phyloP scores from a whole-genome alignment of 2,329 filamentous ascomycete genomes.

The Sarocladiaceae sp. region DNA sequence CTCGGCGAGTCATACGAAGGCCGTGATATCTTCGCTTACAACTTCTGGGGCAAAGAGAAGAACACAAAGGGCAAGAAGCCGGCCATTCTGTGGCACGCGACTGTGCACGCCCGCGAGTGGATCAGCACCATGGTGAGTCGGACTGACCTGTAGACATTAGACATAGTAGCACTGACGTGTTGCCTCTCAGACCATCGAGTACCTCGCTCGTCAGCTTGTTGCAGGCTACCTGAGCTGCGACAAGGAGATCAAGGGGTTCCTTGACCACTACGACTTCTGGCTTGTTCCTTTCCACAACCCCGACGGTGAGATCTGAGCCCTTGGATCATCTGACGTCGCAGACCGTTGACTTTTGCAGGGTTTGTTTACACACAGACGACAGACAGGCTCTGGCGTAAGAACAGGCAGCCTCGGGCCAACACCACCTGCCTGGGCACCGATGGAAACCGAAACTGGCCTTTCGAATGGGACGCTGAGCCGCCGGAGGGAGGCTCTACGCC shows the following conservation, averaged over 20 bases:
- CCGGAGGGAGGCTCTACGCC: constrained; percentile 30
- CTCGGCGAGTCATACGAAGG: constrained; percentile 38
- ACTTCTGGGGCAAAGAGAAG: constrained; percentile 39
- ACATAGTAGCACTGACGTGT: neutral
- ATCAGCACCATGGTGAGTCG: constrained; percentile 52
- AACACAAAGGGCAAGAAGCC: constrained; percentile 34
- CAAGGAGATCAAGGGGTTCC: constrained; percentile 31
- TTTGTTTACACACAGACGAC: constrained; percentile 45
- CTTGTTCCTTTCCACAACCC: constrained; percentile 49
- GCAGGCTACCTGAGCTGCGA: constrained; percentile 32
- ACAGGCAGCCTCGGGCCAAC: constrained; percentile 33
- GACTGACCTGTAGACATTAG: neutral
- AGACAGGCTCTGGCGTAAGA: constrained; percentile 48
- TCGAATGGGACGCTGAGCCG: constrained; percentile 28
- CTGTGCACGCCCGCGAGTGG: constrained; percentile 49
- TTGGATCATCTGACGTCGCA: neutral
- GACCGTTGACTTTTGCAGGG: constrained; percentile 23
- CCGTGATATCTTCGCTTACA: constrained; percentile 50
- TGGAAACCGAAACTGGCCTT: constrained; percentile 46
- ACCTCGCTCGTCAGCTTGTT: constrained; percentile 39
- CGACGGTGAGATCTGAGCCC: constrained; percentile 30
- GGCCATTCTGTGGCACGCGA: constrained; percentile 42
- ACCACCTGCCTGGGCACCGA: constrained; percentile 43
- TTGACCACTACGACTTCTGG: constrained; percentile 54
- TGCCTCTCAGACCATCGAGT: constrained; percentile 33